These are phyloP conservation scores for Xylaria sp. DNA, from an alignment of 2,329 filamentous ascomycete genomes.

Conservation along the genomic window DNA sequence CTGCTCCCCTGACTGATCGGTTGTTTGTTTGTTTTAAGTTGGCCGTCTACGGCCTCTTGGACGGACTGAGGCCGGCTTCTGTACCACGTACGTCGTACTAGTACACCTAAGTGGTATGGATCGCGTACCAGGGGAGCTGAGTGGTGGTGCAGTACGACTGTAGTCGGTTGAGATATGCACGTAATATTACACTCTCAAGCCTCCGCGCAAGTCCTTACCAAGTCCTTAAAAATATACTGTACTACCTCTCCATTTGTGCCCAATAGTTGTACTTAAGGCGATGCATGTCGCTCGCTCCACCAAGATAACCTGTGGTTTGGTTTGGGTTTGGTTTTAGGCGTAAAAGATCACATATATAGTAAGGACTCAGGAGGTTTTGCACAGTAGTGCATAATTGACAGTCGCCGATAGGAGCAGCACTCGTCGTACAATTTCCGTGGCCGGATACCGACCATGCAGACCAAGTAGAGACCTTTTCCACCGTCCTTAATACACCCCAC, in stretches of 20 bases:
- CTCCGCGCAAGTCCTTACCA: slow-evolving; percentile 17
- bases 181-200: slow-evolving; percentile 41
- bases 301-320: slow-evolving; percentile 21
- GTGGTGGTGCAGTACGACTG: slow-evolving; percentile 23
- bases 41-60: slow-evolving; percentile 33
- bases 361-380: slow-evolving; percentile 8
- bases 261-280: slow-evolving; percentile 17
- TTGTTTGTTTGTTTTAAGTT: slow-evolving; percentile 32
- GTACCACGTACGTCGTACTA: not conserved
- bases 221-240: not conserved
- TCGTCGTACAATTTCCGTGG: slow-evolving; percentile 35
- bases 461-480: slow-evolving; percentile 29
- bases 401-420: slow-evolving; percentile 28
- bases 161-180: slow-evolving; percentile 44
- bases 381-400: slow-evolving; percentile 24
- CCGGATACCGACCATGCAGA: slow-evolving; percentile 37
- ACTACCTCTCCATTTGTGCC: slow-evolving; percentile 23
- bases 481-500: slow-evolving; percentile 26
- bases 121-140: slow-evolving; percentile 14
- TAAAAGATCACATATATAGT: slow-evolving; percentile 19
- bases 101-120: not conserved
- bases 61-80: slow-evolving; percentile 22
- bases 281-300: slow-evolving; percentile 25
- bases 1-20: slow-evolving; percentile 23
- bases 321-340: slow-evolving; percentile 17